Conservation (phyloP, 345 rosid species). For the Syzygium grande region DNA sequence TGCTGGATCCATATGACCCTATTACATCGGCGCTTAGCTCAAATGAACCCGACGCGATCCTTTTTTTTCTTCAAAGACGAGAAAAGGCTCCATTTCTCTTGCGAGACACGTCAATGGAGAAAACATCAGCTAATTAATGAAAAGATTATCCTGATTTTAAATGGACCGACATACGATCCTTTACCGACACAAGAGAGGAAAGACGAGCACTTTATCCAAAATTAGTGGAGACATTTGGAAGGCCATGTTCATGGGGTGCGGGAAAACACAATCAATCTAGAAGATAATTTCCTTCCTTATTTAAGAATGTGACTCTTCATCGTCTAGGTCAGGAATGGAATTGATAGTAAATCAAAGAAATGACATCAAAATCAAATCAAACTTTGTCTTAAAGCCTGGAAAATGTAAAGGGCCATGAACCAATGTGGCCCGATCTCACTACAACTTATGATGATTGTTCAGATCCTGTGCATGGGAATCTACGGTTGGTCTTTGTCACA, state of each 20-base stretch:
- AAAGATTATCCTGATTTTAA: not conserved
- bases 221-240: not conserved
- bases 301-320: not conserved
- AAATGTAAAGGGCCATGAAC: not conserved
- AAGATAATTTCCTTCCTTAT: not conserved
- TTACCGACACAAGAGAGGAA: not conserved
- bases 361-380: not conserved
- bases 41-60: not conserved
- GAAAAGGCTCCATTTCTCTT: not conserved
- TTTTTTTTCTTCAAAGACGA: not conserved
- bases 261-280: not conserved
- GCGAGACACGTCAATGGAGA: not conserved
- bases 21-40: rapidly evolving
- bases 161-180: not conserved
- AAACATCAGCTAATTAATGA: not conserved
- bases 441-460: not conserved
- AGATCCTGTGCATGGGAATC: not conserved
- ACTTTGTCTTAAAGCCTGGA: not conserved
- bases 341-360: not conserved
- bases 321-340: not conserved
- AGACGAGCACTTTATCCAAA: not conserved
- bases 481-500: not conserved
- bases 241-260: not conserved
- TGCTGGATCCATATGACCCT: rapidly evolving
- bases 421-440: not conserved